Conservation (phyloP, 2,329 filamentous ascomycete species). For the Pseudocercospora fijiensis region DNA sequence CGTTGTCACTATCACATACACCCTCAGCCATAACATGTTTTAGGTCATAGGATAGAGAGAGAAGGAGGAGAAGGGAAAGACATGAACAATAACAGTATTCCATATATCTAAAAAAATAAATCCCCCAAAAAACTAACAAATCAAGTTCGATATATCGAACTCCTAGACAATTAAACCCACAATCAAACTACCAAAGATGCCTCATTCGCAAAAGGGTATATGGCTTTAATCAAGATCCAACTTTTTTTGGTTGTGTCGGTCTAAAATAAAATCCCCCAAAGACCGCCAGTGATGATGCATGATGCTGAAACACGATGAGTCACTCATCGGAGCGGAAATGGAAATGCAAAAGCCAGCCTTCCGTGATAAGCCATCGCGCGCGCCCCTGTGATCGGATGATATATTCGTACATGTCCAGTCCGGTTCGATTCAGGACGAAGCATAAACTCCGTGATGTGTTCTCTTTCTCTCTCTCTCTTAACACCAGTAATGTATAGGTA, state of each 20-base stretch:
- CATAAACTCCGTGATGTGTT: slow-evolving; percentile 5
- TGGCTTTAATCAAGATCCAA: slow-evolving; percentile 5
- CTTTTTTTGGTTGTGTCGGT: neutral
- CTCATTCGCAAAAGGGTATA: slow-evolving; percentile 7
- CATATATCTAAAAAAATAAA: neutral
- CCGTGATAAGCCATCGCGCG: slow-evolving; percentile 3
- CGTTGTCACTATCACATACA: neutral
- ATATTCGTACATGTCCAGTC: slow-evolving; percentile 13
- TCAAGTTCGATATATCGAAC: neutral
- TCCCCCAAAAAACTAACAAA: too few relatives aligned
- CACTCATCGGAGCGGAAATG: slow-evolving; percentile 6
- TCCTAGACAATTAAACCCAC: neutral
- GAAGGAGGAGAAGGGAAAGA: neutral
- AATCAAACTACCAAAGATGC: neutral
- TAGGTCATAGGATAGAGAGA: neutral
- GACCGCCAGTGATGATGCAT: neutral
- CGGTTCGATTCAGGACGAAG: neutral
- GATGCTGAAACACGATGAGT: neutral
- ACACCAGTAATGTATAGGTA: slow-evolving; percentile 11
- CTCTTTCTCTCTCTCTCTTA: neutral
- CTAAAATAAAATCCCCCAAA: neutral
- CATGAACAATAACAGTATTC: neutral
- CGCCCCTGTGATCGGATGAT: neutral
- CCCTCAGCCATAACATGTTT: neutral
- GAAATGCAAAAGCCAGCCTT: neutral